phyloP scores from a whole-genome alignment of 1,284 basidiomycete species.

The Apiotrichum mycotoxinovorans region DNA sequence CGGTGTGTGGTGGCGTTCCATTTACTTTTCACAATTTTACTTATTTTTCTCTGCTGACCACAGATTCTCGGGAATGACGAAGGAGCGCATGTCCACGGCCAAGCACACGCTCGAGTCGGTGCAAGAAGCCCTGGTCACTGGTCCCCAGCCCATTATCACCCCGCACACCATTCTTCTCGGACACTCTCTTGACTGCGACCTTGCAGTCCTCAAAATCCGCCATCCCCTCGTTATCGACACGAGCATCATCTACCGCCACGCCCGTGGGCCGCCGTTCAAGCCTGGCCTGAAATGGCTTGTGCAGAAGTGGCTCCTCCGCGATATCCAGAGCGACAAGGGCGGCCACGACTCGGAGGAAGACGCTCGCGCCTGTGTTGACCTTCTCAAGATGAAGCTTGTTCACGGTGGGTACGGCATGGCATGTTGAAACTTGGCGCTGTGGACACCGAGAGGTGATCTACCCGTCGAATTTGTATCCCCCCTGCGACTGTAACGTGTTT shows the following conservation, averaged over 20 bases:
- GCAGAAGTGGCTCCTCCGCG: conserved; percentile 78
- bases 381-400: conserved; percentile 73
- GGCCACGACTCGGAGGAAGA: conserved; percentile 93
- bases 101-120: conserved; percentile 73
- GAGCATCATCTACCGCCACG: conserved; percentile 79
- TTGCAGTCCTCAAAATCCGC: conserved; percentile 74
- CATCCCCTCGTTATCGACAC: conserved; percentile 86
- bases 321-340: conserved; percentile 70
- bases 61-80: conserved; percentile 88
- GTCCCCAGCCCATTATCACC: conserved; percentile 53
- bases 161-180: conserved; percentile 82
- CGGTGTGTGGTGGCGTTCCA: too few species aligned
- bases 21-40: too few species aligned
- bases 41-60: conserved; percentile 1
- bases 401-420: conserved; percentile 54
- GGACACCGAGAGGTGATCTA: too few species aligned
- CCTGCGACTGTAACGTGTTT: too few species aligned
- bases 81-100: conserved; percentile 61
- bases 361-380: conserved; percentile 75
- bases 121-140: conserved; percentile 63
- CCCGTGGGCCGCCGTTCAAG: conserved; percentile 82
- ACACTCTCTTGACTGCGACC: conserved; percentile 87
- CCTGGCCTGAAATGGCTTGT: conserved; percentile 88
- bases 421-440: too few species aligned
- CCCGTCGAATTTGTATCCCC: too few species aligned